These are phyloP conservation scores for Bassia scoparia DNA, from an alignment of 148 eudicot genomes.

Conservation along the genomic window DNA sequence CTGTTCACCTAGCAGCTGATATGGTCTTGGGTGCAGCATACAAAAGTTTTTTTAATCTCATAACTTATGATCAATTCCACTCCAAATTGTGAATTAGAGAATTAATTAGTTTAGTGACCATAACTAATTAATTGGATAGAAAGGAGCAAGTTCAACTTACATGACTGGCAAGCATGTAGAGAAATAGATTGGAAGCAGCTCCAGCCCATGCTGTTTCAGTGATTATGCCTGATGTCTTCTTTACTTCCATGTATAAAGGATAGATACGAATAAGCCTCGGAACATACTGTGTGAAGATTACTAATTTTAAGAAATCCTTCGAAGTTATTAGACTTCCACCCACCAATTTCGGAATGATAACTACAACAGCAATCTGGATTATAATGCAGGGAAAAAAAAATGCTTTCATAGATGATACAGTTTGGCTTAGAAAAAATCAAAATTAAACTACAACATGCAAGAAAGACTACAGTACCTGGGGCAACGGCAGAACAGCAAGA, in stretches of 20 bases:
- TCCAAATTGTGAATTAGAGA: background rate
- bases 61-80: no score
- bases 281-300: constrained; percentile 51
- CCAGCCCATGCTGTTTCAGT: constrained; percentile 89
- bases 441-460: background rate
- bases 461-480: constrained; percentile 30
- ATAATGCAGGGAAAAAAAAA: background rate
- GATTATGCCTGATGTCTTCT: constrained; percentile 68
- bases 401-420: no score
- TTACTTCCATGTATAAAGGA: constrained; percentile 65
- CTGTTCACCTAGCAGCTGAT: no score
- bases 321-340: constrained; percentile 37
- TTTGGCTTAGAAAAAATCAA: no score
- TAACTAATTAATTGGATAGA: background rate
- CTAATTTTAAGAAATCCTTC: constrained; percentile 51
- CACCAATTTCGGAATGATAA: constrained; percentile 29
- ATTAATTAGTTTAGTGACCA: background rate
- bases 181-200: constrained; percentile 75
- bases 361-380: constrained; percentile 53
- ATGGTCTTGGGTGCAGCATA: no score
- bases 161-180: constrained; percentile 90
- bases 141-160: constrained; percentile 44
- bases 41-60: no score
- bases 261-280: constrained; percentile 63
- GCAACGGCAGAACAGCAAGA: constrained; percentile 66